These are phyloP conservation scores for Fusarium bulbicola DNA, from an alignment of 2,329 filamentous ascomycete species.

Conservation along the genomic window DNA sequence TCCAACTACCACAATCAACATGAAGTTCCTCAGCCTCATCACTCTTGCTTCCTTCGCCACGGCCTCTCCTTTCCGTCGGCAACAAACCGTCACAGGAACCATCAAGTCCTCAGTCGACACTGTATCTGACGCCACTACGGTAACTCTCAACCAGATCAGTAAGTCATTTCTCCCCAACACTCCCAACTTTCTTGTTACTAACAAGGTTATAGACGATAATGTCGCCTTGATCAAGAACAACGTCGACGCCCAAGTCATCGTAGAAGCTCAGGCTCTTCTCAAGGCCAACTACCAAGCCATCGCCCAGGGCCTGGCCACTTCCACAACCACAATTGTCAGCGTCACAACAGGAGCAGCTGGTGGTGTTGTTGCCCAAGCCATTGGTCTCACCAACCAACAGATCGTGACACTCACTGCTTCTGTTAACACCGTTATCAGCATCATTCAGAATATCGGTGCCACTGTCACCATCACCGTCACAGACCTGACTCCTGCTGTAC, in stretches of 20 bases:
- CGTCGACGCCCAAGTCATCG: background rate
- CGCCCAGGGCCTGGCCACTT: background rate
- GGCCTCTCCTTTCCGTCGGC: conserved; percentile 13
- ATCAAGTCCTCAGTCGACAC: background rate
- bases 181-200: fast-evolving
- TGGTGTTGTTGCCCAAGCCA: background rate
- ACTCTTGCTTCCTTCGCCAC: conserved; percentile 17
- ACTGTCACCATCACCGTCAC: background rate
- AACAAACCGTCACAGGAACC: conserved; percentile 11
- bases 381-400: background rate
- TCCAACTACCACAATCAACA: background rate
- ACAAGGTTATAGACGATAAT: background rate
- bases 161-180: background rate
- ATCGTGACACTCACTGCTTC: background rate
- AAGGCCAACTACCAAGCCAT: conserved; percentile 8
- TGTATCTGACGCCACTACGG: background rate
- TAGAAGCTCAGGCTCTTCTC: background rate
- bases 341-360: conserved; percentile 23
- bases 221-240: background rate
- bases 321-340: background rate
- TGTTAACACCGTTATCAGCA: background rate
- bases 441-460: background rate
- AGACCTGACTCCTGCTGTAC: background rate
- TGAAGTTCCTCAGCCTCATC: conserved; percentile 30
- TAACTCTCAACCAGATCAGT: conserved; percentile 4